Conservation (phyloP, 371 early-diverging fungal species). For the Mortierella sp. region DNA sequence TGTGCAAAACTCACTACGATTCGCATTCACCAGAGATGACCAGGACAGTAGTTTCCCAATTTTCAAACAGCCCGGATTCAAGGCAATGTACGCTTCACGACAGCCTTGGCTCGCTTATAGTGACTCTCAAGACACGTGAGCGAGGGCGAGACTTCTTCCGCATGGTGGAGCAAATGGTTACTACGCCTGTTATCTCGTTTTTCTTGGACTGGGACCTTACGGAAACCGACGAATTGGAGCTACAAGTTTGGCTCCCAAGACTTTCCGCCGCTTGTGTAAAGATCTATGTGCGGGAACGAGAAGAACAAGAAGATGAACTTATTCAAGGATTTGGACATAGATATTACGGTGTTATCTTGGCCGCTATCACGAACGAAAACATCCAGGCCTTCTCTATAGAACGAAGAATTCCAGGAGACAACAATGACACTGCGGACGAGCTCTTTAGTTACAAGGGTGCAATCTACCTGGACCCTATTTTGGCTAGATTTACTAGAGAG, state of each 20-base stretch:
- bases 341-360: slow-evolving; percentile 16
- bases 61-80: slow-evolving; percentile 5
- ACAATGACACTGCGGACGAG: slow-evolving; percentile 6
- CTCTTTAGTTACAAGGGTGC: slow-evolving; percentile 14
- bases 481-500: slow-evolving; percentile 29
- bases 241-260: neutral
- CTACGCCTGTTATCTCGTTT: slow-evolving; percentile 16
- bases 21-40: neutral
- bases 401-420: slow-evolving; percentile 14
- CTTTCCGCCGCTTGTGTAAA: slow-evolving; percentile 30
- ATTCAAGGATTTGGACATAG: slow-evolving; percentile 23
- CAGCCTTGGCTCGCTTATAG: slow-evolving; percentile 11
- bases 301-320: neutral
- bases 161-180: neutral
- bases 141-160: slow-evolving; percentile 18
- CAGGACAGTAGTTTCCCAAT: neutral
- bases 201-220: slow-evolving; percentile 44
- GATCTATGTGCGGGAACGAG: slow-evolving; percentile 32
- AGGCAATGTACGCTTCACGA: neutral
- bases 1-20: slow-evolving; percentile 17
- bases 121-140: slow-evolving; percentile 15
- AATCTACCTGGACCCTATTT: slow-evolving; percentile 18
- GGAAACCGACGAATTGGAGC: slow-evolving; percentile 4
- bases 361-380: slow-evolving; percentile 25
- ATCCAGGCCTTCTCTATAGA: slow-evolving; percentile 41